phyloP scores from a whole-genome alignment of 2,329 filamentous ascomycete genomes.

The Xylaria sp. region DNA sequence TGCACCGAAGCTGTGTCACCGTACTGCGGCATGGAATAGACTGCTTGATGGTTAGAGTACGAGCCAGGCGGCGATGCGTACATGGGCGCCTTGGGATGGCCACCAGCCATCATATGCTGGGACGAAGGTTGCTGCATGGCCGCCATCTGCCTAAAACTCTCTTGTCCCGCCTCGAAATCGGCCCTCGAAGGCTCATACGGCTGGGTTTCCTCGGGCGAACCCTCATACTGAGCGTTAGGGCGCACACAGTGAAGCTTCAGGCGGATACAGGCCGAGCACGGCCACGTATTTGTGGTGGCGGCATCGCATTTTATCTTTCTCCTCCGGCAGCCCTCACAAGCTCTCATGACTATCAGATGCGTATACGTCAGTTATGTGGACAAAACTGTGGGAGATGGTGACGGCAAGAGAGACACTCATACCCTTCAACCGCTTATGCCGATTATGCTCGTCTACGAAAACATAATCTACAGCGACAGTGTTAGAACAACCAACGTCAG shows the following conservation, averaged over 20 bases:
- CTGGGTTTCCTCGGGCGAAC: conserved; percentile 56
- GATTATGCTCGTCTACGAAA: conserved; percentile 98
- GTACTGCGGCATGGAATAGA: conserved; percentile 63
- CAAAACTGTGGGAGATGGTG: conserved; percentile 5
- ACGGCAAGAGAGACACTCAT: conserved; percentile 46
- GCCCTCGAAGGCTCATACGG: conserved; percentile 63
- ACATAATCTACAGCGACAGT: conserved; percentile 80
- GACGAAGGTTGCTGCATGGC: conserved; percentile 59
- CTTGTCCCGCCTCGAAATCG: conserved; percentile 57
- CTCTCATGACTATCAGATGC: conserved; percentile 81
- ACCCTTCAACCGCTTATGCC: conserved; percentile 97
- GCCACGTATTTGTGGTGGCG: conserved; percentile 96
- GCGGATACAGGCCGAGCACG: conserved; percentile 91
- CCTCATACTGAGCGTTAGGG: conserved; percentile 82
- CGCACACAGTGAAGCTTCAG: conserved; percentile 94
- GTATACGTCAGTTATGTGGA: conserved; percentile 39
- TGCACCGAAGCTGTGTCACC: conserved; percentile 58
- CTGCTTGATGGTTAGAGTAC: conserved; percentile 59
- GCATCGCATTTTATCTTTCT: conserved; percentile 99
- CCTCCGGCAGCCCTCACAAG: conserved; percentile 92
- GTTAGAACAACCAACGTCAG: conserved; percentile 36
- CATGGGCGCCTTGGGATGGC: conserved; percentile 56
- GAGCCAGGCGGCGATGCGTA: conserved; percentile 60
- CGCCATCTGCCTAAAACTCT: conserved; percentile 64
- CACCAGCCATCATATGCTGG: conserved; percentile 57